A percentile compares a stretch with the other conserved stretches of the same genome.
Evolutionary conservation across 2,329 filamentous ascomycete species (phyloP).

Genomic region (Bisporella sp.): DNA sequence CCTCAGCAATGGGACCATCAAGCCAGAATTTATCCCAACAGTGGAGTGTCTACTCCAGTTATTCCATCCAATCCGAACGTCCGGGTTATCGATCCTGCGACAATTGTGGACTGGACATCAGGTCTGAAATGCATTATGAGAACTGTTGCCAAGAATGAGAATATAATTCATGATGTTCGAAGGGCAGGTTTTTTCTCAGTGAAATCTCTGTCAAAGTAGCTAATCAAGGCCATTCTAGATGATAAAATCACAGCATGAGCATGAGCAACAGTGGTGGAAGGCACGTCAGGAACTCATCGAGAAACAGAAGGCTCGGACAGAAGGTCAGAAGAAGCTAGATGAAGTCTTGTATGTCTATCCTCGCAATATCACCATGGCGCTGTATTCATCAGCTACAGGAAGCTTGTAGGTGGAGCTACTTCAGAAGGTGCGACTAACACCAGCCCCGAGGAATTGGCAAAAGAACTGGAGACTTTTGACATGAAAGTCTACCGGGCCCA

Average conservation of each 20-base stretch:
- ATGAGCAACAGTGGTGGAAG: slow-evolving; percentile 55
- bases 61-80: not conserved
- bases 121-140: slow-evolving; percentile 44
- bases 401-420: slow-evolving; percentile 37
- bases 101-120: slow-evolving; percentile 43
- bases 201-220: not conserved
- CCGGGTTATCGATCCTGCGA: slow-evolving; percentile 32
- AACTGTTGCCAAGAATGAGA: slow-evolving; percentile 37
- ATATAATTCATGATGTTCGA: slow-evolving; percentile 36
- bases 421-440: slow-evolving; percentile 20
- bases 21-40: slow-evolving; percentile 20
- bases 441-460: slow-evolving; percentile 35
- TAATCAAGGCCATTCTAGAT: slow-evolving; percentile 32
- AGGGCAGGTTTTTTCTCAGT: slow-evolving; percentile 12
- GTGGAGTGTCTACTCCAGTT: not conserved
- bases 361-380: not conserved
- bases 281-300: slow-evolving; percentile 43
- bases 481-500: slow-evolving; percentile 55
- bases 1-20: slow-evolving; percentile 31
- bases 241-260: slow-evolving; percentile 54
- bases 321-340: slow-evolving; percentile 46
- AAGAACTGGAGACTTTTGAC: slow-evolving; percentile 52
- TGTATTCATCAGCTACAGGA: slow-evolving; percentile 25
- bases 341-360: slow-evolving; percentile 41
- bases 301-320: slow-evolving; percentile 42